phyloP scores from a whole-genome alignment of 164 flowering plant species.

The Stephania japonica region DNA sequence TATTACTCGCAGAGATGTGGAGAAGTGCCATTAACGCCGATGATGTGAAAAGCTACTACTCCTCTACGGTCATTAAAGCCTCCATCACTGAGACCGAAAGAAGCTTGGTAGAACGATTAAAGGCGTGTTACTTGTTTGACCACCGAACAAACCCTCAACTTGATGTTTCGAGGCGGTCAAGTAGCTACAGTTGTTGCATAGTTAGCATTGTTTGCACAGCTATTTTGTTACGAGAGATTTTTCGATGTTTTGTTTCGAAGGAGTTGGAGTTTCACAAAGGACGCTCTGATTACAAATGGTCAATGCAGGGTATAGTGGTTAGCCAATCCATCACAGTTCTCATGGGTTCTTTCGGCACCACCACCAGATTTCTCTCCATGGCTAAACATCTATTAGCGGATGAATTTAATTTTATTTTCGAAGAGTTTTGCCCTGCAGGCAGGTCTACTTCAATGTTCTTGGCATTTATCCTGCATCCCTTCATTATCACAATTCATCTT shows the following conservation, averaged over 20 bases:
- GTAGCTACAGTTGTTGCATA: background rate
- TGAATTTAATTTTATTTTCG: too few species aligned
- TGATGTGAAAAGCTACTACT: too few species aligned
- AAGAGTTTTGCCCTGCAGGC: too few species aligned
- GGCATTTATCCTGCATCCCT: too few species aligned
- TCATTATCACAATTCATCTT: too few species aligned
- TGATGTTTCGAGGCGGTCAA: background rate
- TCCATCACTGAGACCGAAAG: background rate
- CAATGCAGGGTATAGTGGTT: background rate
- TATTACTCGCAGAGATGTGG: conserved; percentile 6
- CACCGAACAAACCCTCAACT: background rate
- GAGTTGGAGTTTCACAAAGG: background rate
- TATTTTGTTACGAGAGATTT: background rate
- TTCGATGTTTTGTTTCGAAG: background rate
- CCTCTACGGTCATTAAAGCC: background rate
- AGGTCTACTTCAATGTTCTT: too few species aligned
- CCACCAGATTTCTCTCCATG: too few species aligned
- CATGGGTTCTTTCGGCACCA: background rate
- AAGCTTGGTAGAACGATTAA: background rate
- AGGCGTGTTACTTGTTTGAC: background rate
- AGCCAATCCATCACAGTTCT: background rate
- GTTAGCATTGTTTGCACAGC: background rate
- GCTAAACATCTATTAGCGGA: too few species aligned
- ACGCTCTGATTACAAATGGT: conserved; percentile 1
- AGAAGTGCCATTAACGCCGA: background rate